Base-by-base conservation (phyloP, 2,329 filamentous ascomycete genomes). In the Oidium heveae region DNA sequence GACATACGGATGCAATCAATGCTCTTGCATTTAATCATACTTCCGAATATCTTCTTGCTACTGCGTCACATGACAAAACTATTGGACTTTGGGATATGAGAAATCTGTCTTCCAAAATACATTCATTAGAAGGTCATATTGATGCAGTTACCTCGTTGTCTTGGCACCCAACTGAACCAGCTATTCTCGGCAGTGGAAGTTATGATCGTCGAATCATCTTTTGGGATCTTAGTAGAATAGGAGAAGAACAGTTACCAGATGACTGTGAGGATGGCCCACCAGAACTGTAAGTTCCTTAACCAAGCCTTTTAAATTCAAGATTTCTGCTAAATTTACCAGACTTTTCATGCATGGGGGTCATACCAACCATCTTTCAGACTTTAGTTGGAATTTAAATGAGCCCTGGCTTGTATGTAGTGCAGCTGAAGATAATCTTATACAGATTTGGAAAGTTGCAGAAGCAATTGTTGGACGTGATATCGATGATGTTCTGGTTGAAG, bases 301-400 rank as follows among this genome's bases (percentile, higher is more conserved):
- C 6, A 28, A 33, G 24, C 32, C 13, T 39, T 53, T 16, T 10
- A 24, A n/a, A 10, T 13, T 3, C 20, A 36, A 15, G n/a, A 36
- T 34, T 22, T 20, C n/a, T 49, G 18, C 36, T 47, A 56, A 55
- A 46, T 24, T 54, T 57, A 46, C 20, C 28, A 13, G 44, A 47
- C 72, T 98, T 1, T 98, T 98, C 70, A 96, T 98, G 88, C 91
- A 98, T 64, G 91, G 91, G 57, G 91, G 91, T 34, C 93, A 98
- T 71, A 98, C 91, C 12, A 95, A 95, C 69, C 84, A 93, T 60
- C 79, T 98, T 58, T 87, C 86, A 37, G 93, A 98, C 68, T 98
- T 98, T 65, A 89, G 84, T 69, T 98, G 89, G 89, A 98, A 98
- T 68, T 79, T 80, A 61, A 94, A 94, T 66, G 87, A 95, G 63